Percentiles rank a stretch among this genome's conserved stretches.
Evolutionary conservation across 768 basidiomycete species (phyloP).

Genomic region (Tricholoma terreum): DNA sequence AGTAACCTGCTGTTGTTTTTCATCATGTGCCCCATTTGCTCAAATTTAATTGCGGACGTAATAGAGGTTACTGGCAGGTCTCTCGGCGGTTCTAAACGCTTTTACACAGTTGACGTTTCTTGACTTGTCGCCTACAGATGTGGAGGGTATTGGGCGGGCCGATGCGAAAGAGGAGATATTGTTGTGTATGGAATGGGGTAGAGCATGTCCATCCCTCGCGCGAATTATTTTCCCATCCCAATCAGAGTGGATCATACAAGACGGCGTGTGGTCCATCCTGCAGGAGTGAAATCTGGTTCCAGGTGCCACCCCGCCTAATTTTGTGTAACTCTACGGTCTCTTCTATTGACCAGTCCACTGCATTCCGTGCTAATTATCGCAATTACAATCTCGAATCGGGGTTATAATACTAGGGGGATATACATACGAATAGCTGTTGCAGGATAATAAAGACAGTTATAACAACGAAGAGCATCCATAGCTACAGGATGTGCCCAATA

Average conservation of each 20-base stretch:
- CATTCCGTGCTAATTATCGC: no score
- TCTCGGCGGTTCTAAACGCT: slow-evolving; percentile 53
- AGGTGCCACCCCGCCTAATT: neutral
- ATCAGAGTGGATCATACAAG: slow-evolving; percentile 45
- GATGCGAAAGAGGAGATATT: slow-evolving; percentile 47
- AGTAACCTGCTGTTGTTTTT: slow-evolving; percentile 29
- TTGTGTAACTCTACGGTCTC: neutral
- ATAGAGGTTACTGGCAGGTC: slow-evolving; percentile 56
- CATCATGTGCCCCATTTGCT: neutral
- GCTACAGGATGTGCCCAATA: slow-evolving; percentile 20
- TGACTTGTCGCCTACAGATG: slow-evolving; percentile 59
- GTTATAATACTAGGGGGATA: slow-evolving; percentile 2
- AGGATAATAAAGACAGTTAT: slow-evolving; percentile 6
- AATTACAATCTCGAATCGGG: neutral
- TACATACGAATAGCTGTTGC: slow-evolving; percentile 4
- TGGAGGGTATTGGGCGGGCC: slow-evolving; percentile 42
- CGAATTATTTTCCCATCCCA: slow-evolving; percentile 55
- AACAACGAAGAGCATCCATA: slow-evolving; percentile 24
- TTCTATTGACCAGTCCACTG: neutral
- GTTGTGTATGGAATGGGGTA: slow-evolving; percentile 52
- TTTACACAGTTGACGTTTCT: slow-evolving; percentile 49
- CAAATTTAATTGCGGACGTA: slow-evolving; percentile 12
- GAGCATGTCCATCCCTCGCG: slow-evolving; percentile 51
- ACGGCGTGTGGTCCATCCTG: slow-evolving; percentile 30
- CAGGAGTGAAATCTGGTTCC: slow-evolving; percentile 4